These are phyloP conservation scores for Tylopilus intermedius DNA, from an alignment of 768 basidiomycete genomes.

Conservation along the genomic window DNA sequence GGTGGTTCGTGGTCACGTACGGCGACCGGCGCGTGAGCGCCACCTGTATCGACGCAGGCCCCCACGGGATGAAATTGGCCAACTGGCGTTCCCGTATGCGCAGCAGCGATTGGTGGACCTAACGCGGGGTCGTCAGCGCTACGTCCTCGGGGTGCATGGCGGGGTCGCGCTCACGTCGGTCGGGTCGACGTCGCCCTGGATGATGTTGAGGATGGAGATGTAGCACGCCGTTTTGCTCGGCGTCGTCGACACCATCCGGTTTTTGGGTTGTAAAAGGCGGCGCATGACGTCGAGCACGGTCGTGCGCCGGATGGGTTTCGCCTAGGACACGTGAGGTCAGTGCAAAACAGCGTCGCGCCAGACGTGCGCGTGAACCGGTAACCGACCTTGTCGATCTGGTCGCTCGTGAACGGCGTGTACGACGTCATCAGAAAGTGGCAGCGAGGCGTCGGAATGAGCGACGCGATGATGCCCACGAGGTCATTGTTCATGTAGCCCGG, in stretches of 20 bases:
- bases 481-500: constrained; percentile 99
- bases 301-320: constrained; percentile 91
- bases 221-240: constrained; percentile 91
- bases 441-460: constrained; percentile 92
- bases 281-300: constrained; percentile 99
- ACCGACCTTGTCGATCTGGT: constrained; percentile 89
- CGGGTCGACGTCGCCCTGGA: constrained; percentile 97
- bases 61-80: constrained; percentile 99
- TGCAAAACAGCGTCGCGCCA: not conserved
- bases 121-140: not conserved
- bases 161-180: constrained; percentile 61
- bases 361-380: not conserved
- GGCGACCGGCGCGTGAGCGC: constrained; percentile 89
- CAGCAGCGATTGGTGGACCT: constrained; percentile 97
- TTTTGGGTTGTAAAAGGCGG: constrained; percentile 93
- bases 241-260: constrained; percentile 94
- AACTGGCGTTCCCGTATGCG: constrained; percentile 95
- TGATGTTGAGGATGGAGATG: constrained; percentile 97
- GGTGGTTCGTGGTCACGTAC: constrained; percentile 82
- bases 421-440: constrained; percentile 99
- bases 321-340: constrained; percentile 40
- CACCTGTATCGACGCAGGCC: constrained; percentile 96
- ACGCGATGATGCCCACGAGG: constrained; percentile 93
- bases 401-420: constrained; percentile 96
- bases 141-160: no score